phyloP scores from a whole-genome alignment of 164 flowering plant species.

The Magnolia officinalis region DNA sequence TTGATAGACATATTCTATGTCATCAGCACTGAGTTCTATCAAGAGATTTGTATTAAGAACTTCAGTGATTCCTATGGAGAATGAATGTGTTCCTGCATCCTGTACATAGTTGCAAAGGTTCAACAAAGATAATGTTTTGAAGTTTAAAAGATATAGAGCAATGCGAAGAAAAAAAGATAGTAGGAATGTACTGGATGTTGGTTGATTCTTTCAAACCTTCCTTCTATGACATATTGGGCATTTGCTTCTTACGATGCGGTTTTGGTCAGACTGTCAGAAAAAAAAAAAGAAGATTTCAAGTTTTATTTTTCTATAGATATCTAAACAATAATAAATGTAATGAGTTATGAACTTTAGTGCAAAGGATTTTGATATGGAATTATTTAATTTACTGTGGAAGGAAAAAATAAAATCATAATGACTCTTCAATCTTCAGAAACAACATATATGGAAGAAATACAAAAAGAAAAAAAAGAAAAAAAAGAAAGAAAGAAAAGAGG shows the following conservation, averaged over 20 bases:
- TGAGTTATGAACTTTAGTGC: not conserved
- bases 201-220: constrained; percentile 91
- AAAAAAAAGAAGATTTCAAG: not conserved
- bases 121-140: not conserved
- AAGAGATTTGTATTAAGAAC: constrained; percentile 73
- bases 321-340: not conserved
- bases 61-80: constrained; percentile 89
- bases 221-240: constrained; percentile 78
- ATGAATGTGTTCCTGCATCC: constrained; percentile 86
- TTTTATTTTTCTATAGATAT: not conserved
- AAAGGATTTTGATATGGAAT: not conserved
- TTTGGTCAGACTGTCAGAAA: constrained; percentile 72
- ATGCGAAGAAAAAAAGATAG: not conserved
- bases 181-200: constrained; percentile 78
- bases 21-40: constrained; percentile 87
- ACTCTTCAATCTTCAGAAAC: not conserved
- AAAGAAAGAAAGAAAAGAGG: not conserved
- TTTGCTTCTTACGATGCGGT: constrained; percentile 58
- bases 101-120: constrained; percentile 28
- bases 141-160: not conserved
- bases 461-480: not conserved
- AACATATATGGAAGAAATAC: not conserved
- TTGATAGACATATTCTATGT: constrained; percentile 89
- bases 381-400: too few species aligned
- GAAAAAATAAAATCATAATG: not conserved